phyloP scores from a whole-genome alignment of 306 rosid species.

The Prunus mongolica region DNA sequence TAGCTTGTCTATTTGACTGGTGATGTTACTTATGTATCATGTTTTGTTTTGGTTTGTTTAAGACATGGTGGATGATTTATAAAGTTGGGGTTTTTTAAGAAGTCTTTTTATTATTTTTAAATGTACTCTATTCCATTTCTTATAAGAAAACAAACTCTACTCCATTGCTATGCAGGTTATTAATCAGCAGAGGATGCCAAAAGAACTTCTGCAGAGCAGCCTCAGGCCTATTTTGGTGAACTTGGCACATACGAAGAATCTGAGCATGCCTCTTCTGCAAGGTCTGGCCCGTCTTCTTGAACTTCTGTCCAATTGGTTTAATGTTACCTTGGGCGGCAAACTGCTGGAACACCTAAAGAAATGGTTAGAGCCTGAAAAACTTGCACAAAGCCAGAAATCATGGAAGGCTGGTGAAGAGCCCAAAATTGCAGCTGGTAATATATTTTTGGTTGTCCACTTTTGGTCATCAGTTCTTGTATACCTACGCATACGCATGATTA shows the following conservation, averaged over 20 bases:
- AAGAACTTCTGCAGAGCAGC: conserved; percentile 93
- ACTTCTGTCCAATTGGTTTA: conserved; percentile 94
- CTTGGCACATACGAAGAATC: conserved; percentile 93
- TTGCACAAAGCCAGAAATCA: conserved; percentile 87
- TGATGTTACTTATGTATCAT: conserved; percentile 15
- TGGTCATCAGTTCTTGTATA: conserved; percentile 21
- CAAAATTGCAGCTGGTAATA: conserved; percentile 93
- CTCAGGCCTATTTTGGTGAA: conserved; percentile 96
- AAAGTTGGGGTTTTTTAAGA: conserved; percentile 14
- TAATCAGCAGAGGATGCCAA: conserved; percentile 94
- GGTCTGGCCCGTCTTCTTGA: conserved; percentile 98
- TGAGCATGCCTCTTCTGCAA: conserved; percentile 97
- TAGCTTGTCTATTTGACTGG: conserved; percentile 17
- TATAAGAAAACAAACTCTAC: not conserved
- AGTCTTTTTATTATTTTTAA: not conserved
- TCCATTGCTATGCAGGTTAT: conserved; percentile 59
- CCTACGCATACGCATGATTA: conserved; percentile 12
- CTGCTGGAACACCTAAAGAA: conserved; percentile 91
- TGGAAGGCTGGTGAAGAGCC: conserved; percentile 99
- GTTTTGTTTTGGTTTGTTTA: conserved; percentile 9
- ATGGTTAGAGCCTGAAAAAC: conserved; percentile 99
- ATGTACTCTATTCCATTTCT: not conserved
- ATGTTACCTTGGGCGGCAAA: conserved; percentile 92
- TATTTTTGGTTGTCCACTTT: conserved; percentile 23
- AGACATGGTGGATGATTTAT: conserved; percentile 5